Base-by-base conservation (phyloP, 768 basidiomycete genomes). In the Hypholoma fasciculare region DNA sequence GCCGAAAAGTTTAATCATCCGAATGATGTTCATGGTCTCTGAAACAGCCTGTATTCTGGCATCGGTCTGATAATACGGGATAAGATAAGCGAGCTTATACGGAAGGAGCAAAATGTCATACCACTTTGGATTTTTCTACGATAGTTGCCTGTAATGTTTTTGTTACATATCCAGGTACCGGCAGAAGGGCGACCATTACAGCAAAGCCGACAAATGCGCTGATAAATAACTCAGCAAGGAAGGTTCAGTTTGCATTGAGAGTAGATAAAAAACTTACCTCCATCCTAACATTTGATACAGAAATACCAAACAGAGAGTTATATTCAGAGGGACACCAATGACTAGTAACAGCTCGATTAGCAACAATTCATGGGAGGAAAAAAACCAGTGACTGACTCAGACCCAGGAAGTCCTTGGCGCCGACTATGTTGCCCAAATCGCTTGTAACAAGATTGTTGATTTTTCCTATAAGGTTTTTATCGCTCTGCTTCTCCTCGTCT, bases 391-490 rank as follows among this genome's bases (percentile, higher is more conserved):
- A 58, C 66, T 40, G 27, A 59, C 61, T 13, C 7, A 66, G 40
- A 8, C 58, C 40, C 16, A 67, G 46, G 52, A 66, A 68, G 44
- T 66, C 63, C 36, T 61, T 58, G 11, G 56, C 65, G 13, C 69
- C 67, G 16, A 65, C 67, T 27, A 81, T 76, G 58, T 72, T 74
- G 26, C 59, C 60, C 52, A 79, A 37, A 38, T 68, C 65, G 1
- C 59, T 62, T 16, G 65, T 68, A 9, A 66, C 62, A 1, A 68
- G 52, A 39, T 91, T 92, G 69, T 88, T 92, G 68, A 93, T 86
- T 67, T 84, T 89, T 8, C 91, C 90, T 39, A 86, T 80, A 17
- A 90, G 71, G 63, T 87, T 86, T 48, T 6, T 9, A 9, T 77
- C 77, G 76, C 47, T 73, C 74, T 27, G 30, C 80, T 63, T 52